A percentile compares a stretch with the other conserved stretches of the same genome.
Conservation (phyloP, 2,329 filamentous ascomycete genomes). For the Capronia epimyces region DNA sequence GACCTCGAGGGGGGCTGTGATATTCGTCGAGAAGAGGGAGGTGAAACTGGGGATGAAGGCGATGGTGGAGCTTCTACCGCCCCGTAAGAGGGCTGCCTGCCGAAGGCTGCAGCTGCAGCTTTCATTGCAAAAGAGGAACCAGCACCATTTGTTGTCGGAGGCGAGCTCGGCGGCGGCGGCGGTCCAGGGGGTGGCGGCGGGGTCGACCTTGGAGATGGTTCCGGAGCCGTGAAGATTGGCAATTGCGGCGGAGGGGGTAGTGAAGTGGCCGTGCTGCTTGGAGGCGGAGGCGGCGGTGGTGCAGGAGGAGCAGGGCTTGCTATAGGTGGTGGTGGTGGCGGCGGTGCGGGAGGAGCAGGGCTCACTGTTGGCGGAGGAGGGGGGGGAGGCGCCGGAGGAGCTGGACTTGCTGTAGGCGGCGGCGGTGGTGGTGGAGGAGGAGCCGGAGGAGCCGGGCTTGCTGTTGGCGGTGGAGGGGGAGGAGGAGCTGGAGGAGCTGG, state of each 20-base stretch:
- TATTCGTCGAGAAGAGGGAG: conserved; percentile 42
- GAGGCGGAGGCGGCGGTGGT: conserved; percentile 38
- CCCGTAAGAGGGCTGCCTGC: conserved; percentile 34
- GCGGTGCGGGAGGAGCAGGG: conserved; percentile 39
- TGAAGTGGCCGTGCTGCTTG: conserved; percentile 30
- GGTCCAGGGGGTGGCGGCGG: conserved; percentile 33
- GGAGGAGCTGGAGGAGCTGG: conserved; percentile 40
- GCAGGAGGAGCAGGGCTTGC: conserved; percentile 40
- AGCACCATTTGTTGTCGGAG: conserved; percentile 32
- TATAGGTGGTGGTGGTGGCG: conserved; percentile 35
- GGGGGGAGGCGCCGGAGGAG: conserved; percentile 41
- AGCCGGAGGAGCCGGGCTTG: conserved; percentile 28
- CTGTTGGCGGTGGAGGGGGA: conserved; percentile 38
- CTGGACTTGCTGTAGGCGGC: conserved; percentile 44
- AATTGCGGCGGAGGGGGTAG: conserved; percentile 45
- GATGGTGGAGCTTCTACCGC: conserved; percentile 39
- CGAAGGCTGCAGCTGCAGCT: conserved; percentile 55
- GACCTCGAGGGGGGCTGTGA: conserved; percentile 46
- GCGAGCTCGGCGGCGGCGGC: conserved; percentile 34
- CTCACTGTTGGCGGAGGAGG: conserved; percentile 45
- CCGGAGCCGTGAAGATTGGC: conserved; percentile 41
- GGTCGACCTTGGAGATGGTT: conserved; percentile 46
- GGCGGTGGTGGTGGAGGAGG: conserved; percentile 45
- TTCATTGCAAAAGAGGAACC: conserved; percentile 52
- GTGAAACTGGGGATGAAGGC: conserved; percentile 37